Evolutionary conservation across 1,284 basidiomycete genomes (phyloP), one percentile per base, ranked within the genome.

Genomic region (Rhodotorula sp.): DNA sequence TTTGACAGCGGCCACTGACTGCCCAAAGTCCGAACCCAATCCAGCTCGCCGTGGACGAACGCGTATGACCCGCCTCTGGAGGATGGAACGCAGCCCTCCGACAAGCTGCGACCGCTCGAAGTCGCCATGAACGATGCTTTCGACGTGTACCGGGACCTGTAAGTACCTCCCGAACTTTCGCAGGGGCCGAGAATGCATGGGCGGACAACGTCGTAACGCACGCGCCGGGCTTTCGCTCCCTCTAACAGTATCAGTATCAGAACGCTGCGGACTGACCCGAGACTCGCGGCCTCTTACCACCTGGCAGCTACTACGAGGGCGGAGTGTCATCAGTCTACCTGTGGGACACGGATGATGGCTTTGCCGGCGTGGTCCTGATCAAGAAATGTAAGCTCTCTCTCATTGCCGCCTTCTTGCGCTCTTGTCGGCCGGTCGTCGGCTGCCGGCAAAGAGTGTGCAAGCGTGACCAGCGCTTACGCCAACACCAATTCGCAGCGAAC

Each of bases 271-370:
- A 18, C 29, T 31, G 15, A 57, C 56, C 20, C 16, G 54, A 56
- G 3, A 29, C n/a, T 39, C 49, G 15, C 5, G 14, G 39, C 18
- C 26, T 14, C 31, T 43, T 43, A 10, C 12, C 39, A 2, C 39
- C 39, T 2, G 34, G n/a, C 76, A 92, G 91, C 85, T 99, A 99
- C 85, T 97, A 89, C 82, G 96, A 98, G 82, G 94, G 95, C 8
- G 97, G 97, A 7, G 89, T 93, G 2, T 97, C 94, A n/a, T 94
- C 91, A 26, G 96, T 97, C 23, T 99, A 97, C 82, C 87, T 99
- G 18, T 99, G 97, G 97, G 97, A 99, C 80, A 85, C 96, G 29
- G 95, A 97, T 69, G 94, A 97, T 76, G 92, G 93, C 31, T 99
- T 98, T 82, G 97, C 97, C 7, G 97, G 97, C 16, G 97, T 97